Conservation (phyloP, 371 early-diverging fungal genomes). For the Rhizoclosmatium hyalinum region DNA sequence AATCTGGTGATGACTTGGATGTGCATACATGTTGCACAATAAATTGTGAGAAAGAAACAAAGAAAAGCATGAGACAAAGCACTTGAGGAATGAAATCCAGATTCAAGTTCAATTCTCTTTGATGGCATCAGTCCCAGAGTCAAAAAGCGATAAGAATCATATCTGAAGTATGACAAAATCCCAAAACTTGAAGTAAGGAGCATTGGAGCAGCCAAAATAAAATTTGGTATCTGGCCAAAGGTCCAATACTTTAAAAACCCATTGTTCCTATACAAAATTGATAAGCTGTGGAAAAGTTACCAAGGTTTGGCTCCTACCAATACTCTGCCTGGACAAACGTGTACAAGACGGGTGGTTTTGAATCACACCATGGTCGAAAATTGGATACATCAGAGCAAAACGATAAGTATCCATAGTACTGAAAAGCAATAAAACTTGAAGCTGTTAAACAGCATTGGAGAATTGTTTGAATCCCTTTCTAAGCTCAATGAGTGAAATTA, state of each 20-base stretch:
- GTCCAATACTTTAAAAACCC: slow-evolving; percentile 87
- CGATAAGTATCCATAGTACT: slow-evolving; percentile 69
- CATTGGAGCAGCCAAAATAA: slow-evolving; percentile 86
- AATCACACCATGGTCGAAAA: slow-evolving; percentile 76
- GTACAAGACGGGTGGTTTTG: slow-evolving; percentile 72
- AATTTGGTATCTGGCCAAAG: slow-evolving; percentile 85
- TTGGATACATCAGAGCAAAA: slow-evolving; percentile 59
- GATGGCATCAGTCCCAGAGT: slow-evolving; percentile 55
- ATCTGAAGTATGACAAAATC: slow-evolving; percentile 59
- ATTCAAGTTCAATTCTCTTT: neutral
- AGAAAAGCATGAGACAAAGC: slow-evolving; percentile 72
- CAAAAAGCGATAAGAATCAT: slow-evolving; percentile 60
- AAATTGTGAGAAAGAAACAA: slow-evolving; percentile 69
- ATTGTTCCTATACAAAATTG: slow-evolving; percentile 63
- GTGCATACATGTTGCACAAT: slow-evolving; percentile 79
- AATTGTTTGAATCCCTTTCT: neutral
- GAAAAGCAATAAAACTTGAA: slow-evolving; percentile 72
- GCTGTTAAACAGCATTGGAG: slow-evolving; percentile 33
- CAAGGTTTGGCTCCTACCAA: slow-evolving; percentile 64
- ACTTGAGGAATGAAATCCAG: neutral
- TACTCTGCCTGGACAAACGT: slow-evolving; percentile 86
- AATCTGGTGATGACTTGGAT: slow-evolving; percentile 90
- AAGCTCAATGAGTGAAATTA: neutral
- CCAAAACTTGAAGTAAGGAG: slow-evolving; percentile 68
- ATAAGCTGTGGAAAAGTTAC: neutral